Conservation (phyloP, 2,329 filamentous ascomycete genomes). For the Byssothecium circinans region DNA sequence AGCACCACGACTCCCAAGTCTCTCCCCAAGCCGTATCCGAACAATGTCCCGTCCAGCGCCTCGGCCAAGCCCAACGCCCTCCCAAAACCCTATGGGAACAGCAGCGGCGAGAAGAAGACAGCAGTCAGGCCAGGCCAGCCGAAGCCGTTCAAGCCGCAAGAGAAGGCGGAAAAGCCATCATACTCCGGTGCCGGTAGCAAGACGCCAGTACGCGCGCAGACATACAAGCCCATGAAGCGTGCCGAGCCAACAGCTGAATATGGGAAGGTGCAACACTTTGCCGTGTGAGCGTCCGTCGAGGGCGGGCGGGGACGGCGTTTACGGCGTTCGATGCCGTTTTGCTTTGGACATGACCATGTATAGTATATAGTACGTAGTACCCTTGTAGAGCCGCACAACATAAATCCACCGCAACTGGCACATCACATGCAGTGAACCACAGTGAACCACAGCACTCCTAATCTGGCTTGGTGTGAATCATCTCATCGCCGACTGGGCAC, state of each 20-base stretch:
- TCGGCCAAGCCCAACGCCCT: constrained; percentile 5
- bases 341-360: too few relatives aligned
- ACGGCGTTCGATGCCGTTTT: too few relatives aligned
- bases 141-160: constrained; percentile 30
- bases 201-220: constrained; percentile 28
- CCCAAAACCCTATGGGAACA: constrained; percentile 18
- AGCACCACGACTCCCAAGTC: constrained; percentile 7
- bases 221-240: constrained; percentile 28
- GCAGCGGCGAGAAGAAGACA: constrained; percentile 28
- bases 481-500: too few relatives aligned
- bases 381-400: too few relatives aligned
- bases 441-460: too few relatives aligned
- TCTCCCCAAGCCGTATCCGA: constrained; percentile 9
- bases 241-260: constrained; percentile 26
- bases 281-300: constrained; percentile 13
- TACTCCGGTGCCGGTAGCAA: constrained; percentile 33
- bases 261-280: constrained; percentile 34
- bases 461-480: too few relatives aligned
- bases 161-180: constrained; percentile 16
- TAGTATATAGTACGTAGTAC: too few relatives aligned
- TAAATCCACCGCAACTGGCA: too few relatives aligned
- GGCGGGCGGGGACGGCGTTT: too few relatives aligned
- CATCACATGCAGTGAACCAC: too few relatives aligned
- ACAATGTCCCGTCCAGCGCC: constrained; percentile 13
- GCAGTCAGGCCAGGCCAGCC: constrained; percentile 28